Evolutionary conservation across 2,329 filamentous ascomycete genomes (phyloP), one percentile per base, ranked within the genome.

Genomic region (Rhinocladiella mackenziei): DNA sequence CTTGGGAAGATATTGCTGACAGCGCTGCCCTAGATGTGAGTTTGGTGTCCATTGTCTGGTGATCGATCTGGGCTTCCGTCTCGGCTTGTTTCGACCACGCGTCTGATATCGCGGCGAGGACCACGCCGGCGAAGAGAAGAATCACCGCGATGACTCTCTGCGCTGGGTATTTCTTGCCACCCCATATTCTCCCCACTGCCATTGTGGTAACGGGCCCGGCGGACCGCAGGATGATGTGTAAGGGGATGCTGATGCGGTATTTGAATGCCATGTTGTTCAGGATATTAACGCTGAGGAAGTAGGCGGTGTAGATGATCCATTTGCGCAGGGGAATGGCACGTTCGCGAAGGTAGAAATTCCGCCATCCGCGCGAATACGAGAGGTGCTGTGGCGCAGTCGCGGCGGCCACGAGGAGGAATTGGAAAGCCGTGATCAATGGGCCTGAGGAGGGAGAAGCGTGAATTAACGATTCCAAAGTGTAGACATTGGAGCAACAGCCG

Each of bases 191-290:
- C 2, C 92, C 92, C n/a, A 91, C 87, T 11, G 83, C 68, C 80
- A 98, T 94, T 6, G 92, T 97, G 3, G 89, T 94, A 51, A 97
- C 94, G 58, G 89, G 95, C 11, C 92, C 92, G 37, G 91, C 94
- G 36, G 89, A 96, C 40, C 92, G 81, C 20, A 98, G 74, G 55
- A 98, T 97, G 58, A 98, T 98, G 62, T 98, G 92, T 36, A 98
- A 81, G 1, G 92, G 92, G 0, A 98, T 88, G 5, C 89, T 95
- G 44, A 98, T 97, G 57, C 89, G 83, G 69, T 96, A 98, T 51
- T 88, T 89, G 65, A 98, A 98, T 5, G 91, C 92, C 73, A 91
- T 91, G 60, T 98, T 98, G 69, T 98, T 98, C 61, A 98, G 70
- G 45, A 97, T 80, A 59, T 97, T 98, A 67, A 98, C 92, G 51